phyloP scores from a whole-genome alignment of 495 filamentous ascomycete genomes.

The Aspergillus cavernicola region DNA sequence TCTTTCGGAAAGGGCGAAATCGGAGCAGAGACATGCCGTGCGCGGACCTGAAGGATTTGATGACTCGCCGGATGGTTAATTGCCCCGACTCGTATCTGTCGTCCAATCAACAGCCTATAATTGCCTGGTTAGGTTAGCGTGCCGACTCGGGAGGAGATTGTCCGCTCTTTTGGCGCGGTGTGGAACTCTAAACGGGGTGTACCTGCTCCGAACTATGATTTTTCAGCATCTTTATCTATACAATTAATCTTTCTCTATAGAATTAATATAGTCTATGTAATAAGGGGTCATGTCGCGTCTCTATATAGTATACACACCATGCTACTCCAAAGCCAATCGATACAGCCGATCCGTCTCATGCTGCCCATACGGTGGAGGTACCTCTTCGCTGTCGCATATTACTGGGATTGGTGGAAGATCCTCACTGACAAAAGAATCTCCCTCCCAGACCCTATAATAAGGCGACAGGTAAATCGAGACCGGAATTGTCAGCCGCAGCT shows the following conservation, averaged over 20 bases:
- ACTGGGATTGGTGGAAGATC: not conserved
- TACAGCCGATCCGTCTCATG: not conserved
- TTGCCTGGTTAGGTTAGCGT: not conserved
- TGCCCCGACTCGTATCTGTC: not conserved
- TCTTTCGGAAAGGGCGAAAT: too few species aligned
- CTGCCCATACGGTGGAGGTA: not conserved
- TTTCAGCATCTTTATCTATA: too few species aligned
- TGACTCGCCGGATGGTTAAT: not conserved
- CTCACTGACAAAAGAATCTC: not conserved
- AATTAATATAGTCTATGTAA: not conserved
- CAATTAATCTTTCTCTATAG: not conserved
- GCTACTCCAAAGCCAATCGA: not conserved
- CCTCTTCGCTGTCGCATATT: not conserved
- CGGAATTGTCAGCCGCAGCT: not conserved
- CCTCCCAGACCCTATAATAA: not conserved
- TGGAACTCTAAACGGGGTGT: too few species aligned
- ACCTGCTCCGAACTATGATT: too few species aligned
- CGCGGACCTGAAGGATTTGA: too few species aligned
- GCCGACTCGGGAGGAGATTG: too few species aligned
- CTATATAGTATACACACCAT: too few species aligned
- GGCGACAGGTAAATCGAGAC: not conserved
- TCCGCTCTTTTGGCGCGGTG: too few species aligned
- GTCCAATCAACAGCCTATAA: not conserved
- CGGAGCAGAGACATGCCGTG: too few species aligned
- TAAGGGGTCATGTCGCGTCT: not conserved